These are phyloP conservation scores for Rhizopogon roseolus DNA, from an alignment of 768 basidiomycete species.

Conservation along the genomic window DNA sequence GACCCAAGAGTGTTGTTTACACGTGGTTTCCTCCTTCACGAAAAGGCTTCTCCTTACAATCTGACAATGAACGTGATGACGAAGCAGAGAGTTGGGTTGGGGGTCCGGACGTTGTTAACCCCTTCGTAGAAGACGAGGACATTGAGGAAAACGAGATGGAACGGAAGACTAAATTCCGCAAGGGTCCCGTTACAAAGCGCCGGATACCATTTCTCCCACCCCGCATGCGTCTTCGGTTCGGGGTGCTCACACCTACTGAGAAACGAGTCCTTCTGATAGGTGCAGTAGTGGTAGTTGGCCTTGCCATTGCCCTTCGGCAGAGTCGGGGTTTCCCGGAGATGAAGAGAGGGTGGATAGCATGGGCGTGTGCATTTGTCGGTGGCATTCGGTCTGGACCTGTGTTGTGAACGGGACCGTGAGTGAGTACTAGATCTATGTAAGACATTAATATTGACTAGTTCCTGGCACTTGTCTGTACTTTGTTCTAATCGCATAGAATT, in stretches of 20 bases:
- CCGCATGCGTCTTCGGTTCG: slow-evolving; percentile 12
- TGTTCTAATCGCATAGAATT: neutral
- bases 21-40: slow-evolving; percentile 57
- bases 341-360: neutral
- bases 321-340: neutral
- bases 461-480: neutral
- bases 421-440: neutral
- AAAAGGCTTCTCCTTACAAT: neutral
- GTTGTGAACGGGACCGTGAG: neutral
- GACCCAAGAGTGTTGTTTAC: slow-evolving; percentile 69
- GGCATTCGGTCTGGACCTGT: neutral
- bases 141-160: slow-evolving; percentile 32
- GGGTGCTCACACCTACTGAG: slow-evolving; percentile 22
- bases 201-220: slow-evolving; percentile 5
- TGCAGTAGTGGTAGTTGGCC: slow-evolving; percentile 63
- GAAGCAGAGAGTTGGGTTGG: slow-evolving; percentile 59
- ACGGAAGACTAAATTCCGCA: slow-evolving; percentile 11
- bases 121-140: slow-evolving; percentile 24
- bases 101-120: slow-evolving; percentile 52
- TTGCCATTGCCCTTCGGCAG: slow-evolving; percentile 49
- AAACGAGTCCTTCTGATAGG: slow-evolving; percentile 47
- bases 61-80: slow-evolving; percentile 30
- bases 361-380: neutral
- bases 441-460: neutral
- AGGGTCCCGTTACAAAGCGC: neutral